Evolutionary conservation across 306 rosid species (phyloP).

Genomic region (Adenanthera pavonina): DNA sequence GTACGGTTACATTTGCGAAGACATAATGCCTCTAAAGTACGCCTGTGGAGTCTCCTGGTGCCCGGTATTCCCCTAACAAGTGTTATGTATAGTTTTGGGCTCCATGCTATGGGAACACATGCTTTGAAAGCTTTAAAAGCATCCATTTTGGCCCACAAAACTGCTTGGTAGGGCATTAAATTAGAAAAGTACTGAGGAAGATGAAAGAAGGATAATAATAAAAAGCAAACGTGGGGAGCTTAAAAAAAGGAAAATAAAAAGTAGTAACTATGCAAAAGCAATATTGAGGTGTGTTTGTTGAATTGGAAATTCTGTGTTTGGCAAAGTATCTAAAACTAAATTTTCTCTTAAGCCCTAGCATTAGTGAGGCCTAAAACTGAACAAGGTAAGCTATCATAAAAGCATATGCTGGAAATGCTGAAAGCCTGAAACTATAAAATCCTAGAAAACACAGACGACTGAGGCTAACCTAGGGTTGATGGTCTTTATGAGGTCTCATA

Average conservation of each 20-base stretch:
- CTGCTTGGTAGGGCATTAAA: background rate
- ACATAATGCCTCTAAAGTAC: constrained; percentile 13
- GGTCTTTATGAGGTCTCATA: background rate
- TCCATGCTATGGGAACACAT: constrained; percentile 48
- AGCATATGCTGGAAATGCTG: background rate
- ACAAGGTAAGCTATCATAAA: background rate
- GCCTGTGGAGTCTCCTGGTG: constrained; percentile 21
- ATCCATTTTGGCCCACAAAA: constrained; percentile 46
- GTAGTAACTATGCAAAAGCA: background rate
- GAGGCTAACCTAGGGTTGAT: background rate
- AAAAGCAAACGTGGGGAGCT: background rate
- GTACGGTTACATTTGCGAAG: constrained; percentile 20
- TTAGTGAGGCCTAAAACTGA: background rate
- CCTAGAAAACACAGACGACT: background rate
- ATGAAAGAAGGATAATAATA: background rate
- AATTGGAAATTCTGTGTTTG: background rate
- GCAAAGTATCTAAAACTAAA: too few relatives aligned
- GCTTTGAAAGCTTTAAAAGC: constrained; percentile 74
- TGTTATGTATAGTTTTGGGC: constrained; percentile 7
- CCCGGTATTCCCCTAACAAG: constrained; percentile 18
- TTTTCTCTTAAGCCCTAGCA: background rate
- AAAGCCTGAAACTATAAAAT: background rate
- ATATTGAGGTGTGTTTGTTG: background rate
- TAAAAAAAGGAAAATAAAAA: background rate
- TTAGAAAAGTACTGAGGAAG: background rate